phyloP scores from a whole-genome alignment of 2,329 filamentous ascomycete genomes.

The Trichoderma lentiforme region DNA sequence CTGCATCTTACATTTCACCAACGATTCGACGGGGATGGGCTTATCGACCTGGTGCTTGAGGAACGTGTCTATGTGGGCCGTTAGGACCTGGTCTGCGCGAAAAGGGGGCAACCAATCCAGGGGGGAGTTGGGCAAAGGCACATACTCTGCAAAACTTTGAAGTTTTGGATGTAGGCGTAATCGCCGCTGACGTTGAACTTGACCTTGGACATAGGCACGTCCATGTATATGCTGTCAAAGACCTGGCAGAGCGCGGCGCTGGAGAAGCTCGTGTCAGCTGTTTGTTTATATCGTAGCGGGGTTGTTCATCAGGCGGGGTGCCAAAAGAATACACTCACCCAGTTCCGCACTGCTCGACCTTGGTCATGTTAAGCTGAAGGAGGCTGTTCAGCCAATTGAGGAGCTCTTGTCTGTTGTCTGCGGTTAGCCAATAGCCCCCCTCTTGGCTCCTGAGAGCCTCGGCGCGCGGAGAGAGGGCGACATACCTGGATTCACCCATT shows the following conservation, averaged over 20 bases:
- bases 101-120: not conserved
- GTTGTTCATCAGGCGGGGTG: slow-evolving; percentile 23
- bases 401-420: slow-evolving; percentile 78
- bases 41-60: slow-evolving; percentile 84
- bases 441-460: not conserved
- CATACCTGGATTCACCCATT: slow-evolving; percentile 49
- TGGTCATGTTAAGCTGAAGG: slow-evolving; percentile 95
- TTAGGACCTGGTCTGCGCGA: slow-evolving; percentile 15
- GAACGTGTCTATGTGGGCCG: slow-evolving; percentile 63
- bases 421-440: not conserved
- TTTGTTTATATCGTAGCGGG: slow-evolving; percentile 18
- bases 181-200: slow-evolving; percentile 98
- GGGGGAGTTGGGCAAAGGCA: slow-evolving; percentile 1
- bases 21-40: slow-evolving; percentile 79
- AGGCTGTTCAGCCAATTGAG: slow-evolving; percentile 96
- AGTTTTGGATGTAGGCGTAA: slow-evolving; percentile 97
- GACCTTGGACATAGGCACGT: slow-evolving; percentile 91
- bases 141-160: slow-evolving; percentile 95
- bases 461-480: slow-evolving; percentile 3
- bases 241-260: slow-evolving; percentile 96
- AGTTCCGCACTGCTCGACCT: slow-evolving; percentile 98
- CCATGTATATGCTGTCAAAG: slow-evolving; percentile 96
- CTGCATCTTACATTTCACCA: slow-evolving; percentile 99
- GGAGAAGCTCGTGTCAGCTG: slow-evolving; percentile 23
- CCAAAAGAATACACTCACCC: slow-evolving; percentile 61